Base-by-base conservation (phyloP, 768 basidiomycete species). In the Tylopilus sp. region DNA sequence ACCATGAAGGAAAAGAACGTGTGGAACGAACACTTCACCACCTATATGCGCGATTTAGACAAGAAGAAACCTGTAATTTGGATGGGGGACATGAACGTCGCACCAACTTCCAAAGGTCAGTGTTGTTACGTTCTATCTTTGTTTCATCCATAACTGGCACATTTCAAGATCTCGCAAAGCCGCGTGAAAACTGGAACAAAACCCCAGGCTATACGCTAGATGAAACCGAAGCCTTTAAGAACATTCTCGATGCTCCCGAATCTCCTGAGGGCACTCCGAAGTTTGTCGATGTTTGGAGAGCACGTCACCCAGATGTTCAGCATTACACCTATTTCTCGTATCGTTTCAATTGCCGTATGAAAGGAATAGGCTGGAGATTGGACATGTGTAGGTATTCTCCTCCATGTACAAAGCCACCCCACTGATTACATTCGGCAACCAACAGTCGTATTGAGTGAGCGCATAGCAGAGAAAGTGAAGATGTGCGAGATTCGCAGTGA, bases 251-350 rank as follows among this genome's bases (percentile, higher is more conserved):
- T 44, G 76, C 85, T 7, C 71, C 81, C 6, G 68, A 71, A 5
- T 53, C 68, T 2, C 61, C 72, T 6, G 52, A 59, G 31, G 71
- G 60, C 22, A 67, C 72, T 7, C 69, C 73, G 50, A 76, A 76
- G 64, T 87, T 94, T 48, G 75, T 89, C 40, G 92, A 95, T 59
- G 72, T 91, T 34, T 95, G 92, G 92, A 77, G 92, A 45, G 71
- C 80, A 26, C 72, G 77, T 10, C 83, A 94, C 62, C 88, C 87
- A 8, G 72, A 77, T 16, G 70, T 78, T n/a, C 74, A 71, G n/a
- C 85, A 89, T 59, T 95, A 88, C 68, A 88, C 88, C 1, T 94
- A 92, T 66, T 93, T 87, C 57, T 86, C 86, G 4, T 92, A 89
- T 63, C 80, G 88, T 25, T 91, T 91, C 71, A 83, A 89, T 56